Evolutionary conservation across 2,329 filamentous ascomycete genomes (phyloP).

Genomic region (Aspergillus jensenii): DNA sequence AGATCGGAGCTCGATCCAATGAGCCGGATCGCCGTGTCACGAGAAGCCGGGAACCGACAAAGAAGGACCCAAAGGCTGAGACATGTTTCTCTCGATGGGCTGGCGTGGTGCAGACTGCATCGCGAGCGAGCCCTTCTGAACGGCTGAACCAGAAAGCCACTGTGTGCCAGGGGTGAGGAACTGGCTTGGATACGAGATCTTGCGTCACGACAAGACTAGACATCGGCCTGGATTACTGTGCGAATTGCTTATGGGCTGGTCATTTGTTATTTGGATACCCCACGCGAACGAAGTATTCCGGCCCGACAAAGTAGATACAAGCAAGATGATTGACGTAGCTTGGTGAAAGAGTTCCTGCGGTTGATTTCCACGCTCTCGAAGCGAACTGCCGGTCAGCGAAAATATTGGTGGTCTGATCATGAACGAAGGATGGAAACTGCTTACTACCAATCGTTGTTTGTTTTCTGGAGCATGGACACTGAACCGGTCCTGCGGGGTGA

Average conservation of each 20-base stretch:
- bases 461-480: not conserved
- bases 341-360: not conserved
- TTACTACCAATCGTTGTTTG: not conserved
- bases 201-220: not conserved
- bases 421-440: not conserved
- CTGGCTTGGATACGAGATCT: slow-evolving; percentile 10
- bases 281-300: not conserved
- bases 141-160: slow-evolving; percentile 4
- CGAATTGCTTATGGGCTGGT: not conserved
- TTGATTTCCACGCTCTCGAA: not conserved
- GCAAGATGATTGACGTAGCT: not conserved
- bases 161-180: not conserved
- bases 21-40: not conserved
- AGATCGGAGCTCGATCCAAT: not conserved
- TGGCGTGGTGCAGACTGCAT: not conserved
- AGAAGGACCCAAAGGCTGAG: slow-evolving; percentile 1
- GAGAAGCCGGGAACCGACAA: not conserved
- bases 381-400: not conserved
- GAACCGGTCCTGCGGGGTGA: not conserved
- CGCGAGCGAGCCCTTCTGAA: not conserved
- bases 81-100: not conserved
- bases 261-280: not conserved
- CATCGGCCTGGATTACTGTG: not conserved
- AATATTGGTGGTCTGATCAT: not conserved
- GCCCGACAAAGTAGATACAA: not conserved